Conservation (phyloP, 345 rosid species). For the Raphanus raphanistrum region DNA sequence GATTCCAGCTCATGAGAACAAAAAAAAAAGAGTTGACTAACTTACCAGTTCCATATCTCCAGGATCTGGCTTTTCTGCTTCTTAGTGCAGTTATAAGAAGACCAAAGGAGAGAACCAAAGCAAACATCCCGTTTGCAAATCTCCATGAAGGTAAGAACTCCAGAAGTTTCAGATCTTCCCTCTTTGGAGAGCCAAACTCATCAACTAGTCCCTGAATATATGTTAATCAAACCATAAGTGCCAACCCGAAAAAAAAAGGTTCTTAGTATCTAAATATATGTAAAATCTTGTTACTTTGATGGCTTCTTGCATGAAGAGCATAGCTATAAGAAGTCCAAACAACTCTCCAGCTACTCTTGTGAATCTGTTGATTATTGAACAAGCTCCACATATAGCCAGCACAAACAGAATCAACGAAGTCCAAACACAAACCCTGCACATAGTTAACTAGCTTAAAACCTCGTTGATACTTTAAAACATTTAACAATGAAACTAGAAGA, state of each 20-base stretch:
- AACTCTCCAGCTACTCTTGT: constrained; percentile 93
- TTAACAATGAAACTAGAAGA: not conserved
- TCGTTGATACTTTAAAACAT: not conserved
- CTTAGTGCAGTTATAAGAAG: constrained; percentile 74
- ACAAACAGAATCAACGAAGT: constrained; percentile 76
- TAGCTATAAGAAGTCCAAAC: constrained; percentile 95
- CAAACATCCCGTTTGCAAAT: constrained; percentile 96
- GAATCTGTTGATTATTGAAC: constrained; percentile 93
- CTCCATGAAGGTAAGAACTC: constrained; percentile 79
- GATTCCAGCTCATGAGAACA: constrained; percentile 31
- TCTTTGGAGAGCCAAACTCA: constrained; percentile 73
- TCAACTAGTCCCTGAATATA: constrained; percentile 76
- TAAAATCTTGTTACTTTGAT: constrained; percentile 54
- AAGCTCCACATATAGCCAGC: constrained; percentile 84
- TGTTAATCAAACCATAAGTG: constrained; percentile 15
- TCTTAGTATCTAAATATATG: not conserved
- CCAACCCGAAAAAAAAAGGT: not conserved
- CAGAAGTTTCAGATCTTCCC: constrained; percentile 52
- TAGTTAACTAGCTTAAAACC: not conserved
- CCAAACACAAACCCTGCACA: constrained; percentile 93
- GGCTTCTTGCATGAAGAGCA: constrained; percentile 97
- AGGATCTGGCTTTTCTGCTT: constrained; percentile 87
- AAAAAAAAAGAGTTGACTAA: constrained; percentile 22
- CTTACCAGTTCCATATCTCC: constrained; percentile 91
- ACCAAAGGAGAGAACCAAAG: constrained; percentile 85